phyloP scores from a whole-genome alignment of 352 stramenopile genomes.

The Phytophthora syringae region DNA sequence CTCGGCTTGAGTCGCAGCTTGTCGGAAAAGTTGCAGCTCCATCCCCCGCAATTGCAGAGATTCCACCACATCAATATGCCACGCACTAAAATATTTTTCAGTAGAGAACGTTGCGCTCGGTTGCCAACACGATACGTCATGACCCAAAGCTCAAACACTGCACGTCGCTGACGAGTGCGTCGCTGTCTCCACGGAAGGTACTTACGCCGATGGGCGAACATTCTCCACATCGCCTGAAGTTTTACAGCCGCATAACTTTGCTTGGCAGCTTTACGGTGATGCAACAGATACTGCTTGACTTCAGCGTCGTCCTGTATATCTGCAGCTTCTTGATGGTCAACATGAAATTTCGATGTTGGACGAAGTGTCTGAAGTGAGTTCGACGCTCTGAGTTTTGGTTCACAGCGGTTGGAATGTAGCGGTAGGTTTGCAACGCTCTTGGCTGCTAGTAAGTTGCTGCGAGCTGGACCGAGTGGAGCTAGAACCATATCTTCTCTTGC shows the following conservation, averaged over 20 bases:
- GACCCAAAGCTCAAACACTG: slow-evolving; percentile 59
- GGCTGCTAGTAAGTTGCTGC: slow-evolving; percentile 13
- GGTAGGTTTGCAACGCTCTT: slow-evolving; percentile 17
- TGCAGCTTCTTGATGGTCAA: slow-evolving; percentile 22
- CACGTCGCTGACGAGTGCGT: slow-evolving; percentile 32
- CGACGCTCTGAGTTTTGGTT: slow-evolving; percentile 15
- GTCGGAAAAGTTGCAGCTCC: slow-evolving; percentile 67
- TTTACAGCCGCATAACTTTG: slow-evolving; percentile 35
- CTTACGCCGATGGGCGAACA: slow-evolving; percentile 41
- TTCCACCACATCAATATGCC: slow-evolving; percentile 52
- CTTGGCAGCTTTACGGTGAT: slow-evolving; percentile 26
- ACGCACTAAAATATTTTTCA: slow-evolving; percentile 52
- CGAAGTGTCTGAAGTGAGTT: slow-evolving; percentile 24
- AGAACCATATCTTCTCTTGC: slow-evolving; percentile 25
- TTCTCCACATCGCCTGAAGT: slow-evolving; percentile 69
- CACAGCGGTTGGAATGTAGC: not conserved
- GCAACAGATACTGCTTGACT: slow-evolving; percentile 17
- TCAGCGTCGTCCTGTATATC: slow-evolving; percentile 39
- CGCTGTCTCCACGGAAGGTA: slow-evolving; percentile 58
- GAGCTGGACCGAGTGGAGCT: slow-evolving; percentile 9
- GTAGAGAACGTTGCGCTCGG: slow-evolving; percentile 36
- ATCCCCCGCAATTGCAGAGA: slow-evolving; percentile 57
- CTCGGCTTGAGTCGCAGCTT: slow-evolving; percentile 52
- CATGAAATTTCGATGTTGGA: not conserved
- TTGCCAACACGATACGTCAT: slow-evolving; percentile 48